Conservation (phyloP, 2,329 filamentous ascomycete species). For the Colletotrichum destructivum region DNA sequence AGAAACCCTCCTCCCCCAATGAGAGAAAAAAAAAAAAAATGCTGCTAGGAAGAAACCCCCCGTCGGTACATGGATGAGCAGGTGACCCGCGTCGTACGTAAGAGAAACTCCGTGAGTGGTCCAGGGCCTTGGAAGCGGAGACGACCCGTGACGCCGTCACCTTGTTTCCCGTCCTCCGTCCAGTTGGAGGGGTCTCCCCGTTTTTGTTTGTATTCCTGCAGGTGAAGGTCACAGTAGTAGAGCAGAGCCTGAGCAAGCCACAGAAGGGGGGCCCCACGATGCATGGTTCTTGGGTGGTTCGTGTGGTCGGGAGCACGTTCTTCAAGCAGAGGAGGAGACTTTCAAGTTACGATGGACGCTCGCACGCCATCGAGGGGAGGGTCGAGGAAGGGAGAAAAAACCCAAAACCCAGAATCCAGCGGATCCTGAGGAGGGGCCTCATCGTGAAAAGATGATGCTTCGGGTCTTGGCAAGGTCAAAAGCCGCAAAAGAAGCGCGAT, state of each 20-base stretch:
- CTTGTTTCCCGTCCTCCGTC: slow-evolving; percentile 28
- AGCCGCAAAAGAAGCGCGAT: not conserved
- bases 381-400: not conserved
- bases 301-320: not conserved
- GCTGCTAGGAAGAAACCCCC: not conserved
- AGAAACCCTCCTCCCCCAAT: not conserved
- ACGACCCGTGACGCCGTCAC: slow-evolving; percentile 9
- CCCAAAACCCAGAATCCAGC: too few relatives aligned
- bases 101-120: slow-evolving; percentile 36
- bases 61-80: slow-evolving; percentile 23
- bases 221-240: not conserved
- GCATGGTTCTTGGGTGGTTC: not conserved
- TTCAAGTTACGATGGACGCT: not conserved
- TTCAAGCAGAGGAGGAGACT: not conserved
- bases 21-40: not conserved
- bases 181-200: slow-evolving; percentile 3
- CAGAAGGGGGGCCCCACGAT: not conserved
- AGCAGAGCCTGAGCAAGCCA: not conserved
- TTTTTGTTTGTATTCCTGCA: slow-evolving; percentile 6
- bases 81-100: slow-evolving; percentile 33
- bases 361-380: slow-evolving; percentile 5
- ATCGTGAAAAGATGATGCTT: slow-evolving; percentile 3
- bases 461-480: slow-evolving; percentile 8
- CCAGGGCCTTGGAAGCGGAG: slow-evolving; percentile 35
- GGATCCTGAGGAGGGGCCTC: not conserved